Base-by-base conservation (phyloP, 352 stramenopile species). In the Phytophthora fragariaefolia region DNA sequence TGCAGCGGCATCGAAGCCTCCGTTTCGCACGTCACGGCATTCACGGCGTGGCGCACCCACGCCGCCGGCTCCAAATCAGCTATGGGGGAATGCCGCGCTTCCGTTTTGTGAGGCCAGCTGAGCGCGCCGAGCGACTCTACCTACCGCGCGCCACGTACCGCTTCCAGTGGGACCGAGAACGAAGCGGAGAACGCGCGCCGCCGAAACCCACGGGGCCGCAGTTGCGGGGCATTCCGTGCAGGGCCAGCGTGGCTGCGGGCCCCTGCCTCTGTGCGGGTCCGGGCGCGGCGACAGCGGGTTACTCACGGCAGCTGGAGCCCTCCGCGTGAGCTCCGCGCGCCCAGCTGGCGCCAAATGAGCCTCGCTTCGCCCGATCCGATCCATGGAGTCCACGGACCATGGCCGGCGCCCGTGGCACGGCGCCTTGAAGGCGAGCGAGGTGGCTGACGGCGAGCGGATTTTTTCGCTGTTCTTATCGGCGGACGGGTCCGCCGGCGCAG, bases 21-120 rank as follows among this genome's bases (percentile, higher is more conserved):
- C 51, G 56, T 76, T 76, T 76, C 68, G 68, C 68, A 76, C 68
- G 68, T 52, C 63, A 76, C 40, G 50, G 17, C 51, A 72, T 66
- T 58, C 51, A 54, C 58, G 59, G 17, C 34, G 34, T 15, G 34
- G 34, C 12, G 65, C 58, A 66, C 27, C 67, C 62, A 69, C 22
- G 20, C 56, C 46, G 38, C 67, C 66, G 67, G 53, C 63, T 61
- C 47, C 58, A 73, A 76, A 73, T 73, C 69, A 76, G 53, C 58
- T 27, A 55, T 61, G 30, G 30, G 38, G 22, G 30, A 56, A 51
- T 64, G 47, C 70, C 51, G n/a, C 46, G 58, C 50, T 73, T 62
- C 51, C 27, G 34, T 64, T 64, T 69, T 62, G 52, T 3, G 32
- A 6, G 22, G 23, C 52, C 68, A 72, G 68, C 68, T 76, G 68